Evolutionary conservation across 345 rosid species (phyloP).

Genomic region (Salix arbutifolia): DNA sequence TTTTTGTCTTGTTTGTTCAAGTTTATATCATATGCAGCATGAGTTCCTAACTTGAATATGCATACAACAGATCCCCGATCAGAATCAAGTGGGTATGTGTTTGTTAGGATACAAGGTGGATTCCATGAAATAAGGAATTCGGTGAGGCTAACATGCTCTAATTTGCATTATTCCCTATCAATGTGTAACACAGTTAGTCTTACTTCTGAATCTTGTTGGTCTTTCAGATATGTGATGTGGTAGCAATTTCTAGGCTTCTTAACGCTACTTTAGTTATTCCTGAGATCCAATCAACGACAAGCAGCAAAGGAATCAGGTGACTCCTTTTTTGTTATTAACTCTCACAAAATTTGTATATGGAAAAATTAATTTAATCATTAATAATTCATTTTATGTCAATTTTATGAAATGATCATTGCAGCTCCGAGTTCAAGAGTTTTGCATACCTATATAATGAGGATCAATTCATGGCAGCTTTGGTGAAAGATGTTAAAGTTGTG

Average conservation of each 20-base stretch:
- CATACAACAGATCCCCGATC: constrained; percentile 50
- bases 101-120: constrained; percentile 96
- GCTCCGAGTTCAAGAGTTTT: constrained; percentile 95
- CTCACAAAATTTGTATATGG: not conserved
- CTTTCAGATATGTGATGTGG: constrained; percentile 73
- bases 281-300: constrained; percentile 95
- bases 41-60: constrained; percentile 8
- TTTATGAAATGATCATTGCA: constrained; percentile 31
- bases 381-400: not conserved
- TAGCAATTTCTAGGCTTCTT: constrained; percentile 78
- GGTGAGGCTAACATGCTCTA: constrained; percentile 43
- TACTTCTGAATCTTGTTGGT: constrained; percentile 11
- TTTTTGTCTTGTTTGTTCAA: not conserved
- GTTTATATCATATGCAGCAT: not conserved
- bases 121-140: constrained; percentile 95
- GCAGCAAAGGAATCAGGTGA: constrained; percentile 97
- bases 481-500: constrained; percentile 66
- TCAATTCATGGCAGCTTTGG: constrained; percentile 69
- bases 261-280: constrained; percentile 90
- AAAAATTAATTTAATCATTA: not conserved
- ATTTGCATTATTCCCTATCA: not conserved
- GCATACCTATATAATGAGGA: constrained; percentile 90
- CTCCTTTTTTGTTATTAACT: not conserved
- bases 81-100: constrained; percentile 64
- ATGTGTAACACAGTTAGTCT: not conserved